Percentiles rank a stretch among this genome's conserved stretches.
Conservation (phyloP, 1,284 basidiomycete species). For the Apiotrichum porosum region DNA sequence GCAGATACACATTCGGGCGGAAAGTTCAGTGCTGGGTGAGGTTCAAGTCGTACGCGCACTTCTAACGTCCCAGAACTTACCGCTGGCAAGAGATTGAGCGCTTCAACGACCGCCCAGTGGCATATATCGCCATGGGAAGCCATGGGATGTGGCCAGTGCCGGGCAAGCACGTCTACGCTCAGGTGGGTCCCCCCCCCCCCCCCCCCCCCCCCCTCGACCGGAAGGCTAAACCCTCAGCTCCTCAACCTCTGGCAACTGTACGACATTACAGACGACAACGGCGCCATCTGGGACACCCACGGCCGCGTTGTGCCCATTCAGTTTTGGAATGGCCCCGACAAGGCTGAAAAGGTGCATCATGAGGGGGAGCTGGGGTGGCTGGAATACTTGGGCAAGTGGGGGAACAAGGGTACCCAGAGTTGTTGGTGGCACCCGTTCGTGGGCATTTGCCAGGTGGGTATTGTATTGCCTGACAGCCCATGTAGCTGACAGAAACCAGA, state of each 20-base stretch:
- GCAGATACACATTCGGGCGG: constrained; percentile 36
- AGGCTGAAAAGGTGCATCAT: constrained; percentile 20
- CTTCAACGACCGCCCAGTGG: constrained; percentile 32
- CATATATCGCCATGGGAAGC: constrained; percentile 39
- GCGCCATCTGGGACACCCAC: constrained; percentile 44
- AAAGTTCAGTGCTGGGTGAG: constrained; percentile 27
- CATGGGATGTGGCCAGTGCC: constrained; percentile 44
- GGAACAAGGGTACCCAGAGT: constrained; percentile 33
- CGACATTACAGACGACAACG: constrained; percentile 41
- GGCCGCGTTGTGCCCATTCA: constrained; percentile 33
- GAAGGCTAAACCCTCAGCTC: constrained; percentile 15
- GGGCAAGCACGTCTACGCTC: constrained; percentile 42
- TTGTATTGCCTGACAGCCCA: background rate
- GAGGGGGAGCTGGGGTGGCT: constrained; percentile 31
- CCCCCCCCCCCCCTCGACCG: constrained; percentile 6
- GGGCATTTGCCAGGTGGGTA: constrained; percentile 31
- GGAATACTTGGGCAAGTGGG: constrained; percentile 39
- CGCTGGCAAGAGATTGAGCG: constrained; percentile 39
- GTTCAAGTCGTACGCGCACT: constrained; percentile 12
- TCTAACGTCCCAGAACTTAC: constrained; percentile 29
- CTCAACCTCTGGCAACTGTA: constrained; percentile 33
- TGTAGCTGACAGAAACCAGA: background rate
- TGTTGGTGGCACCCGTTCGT: constrained; percentile 42
- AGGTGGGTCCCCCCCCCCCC: constrained; percentile 22
- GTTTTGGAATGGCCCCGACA: constrained; percentile 32